Evolutionary conservation across 208 protist species (phyloP), one percentile per base, ranked within the genome.

Genomic region (Acanthamoeba triangularis): DNA sequence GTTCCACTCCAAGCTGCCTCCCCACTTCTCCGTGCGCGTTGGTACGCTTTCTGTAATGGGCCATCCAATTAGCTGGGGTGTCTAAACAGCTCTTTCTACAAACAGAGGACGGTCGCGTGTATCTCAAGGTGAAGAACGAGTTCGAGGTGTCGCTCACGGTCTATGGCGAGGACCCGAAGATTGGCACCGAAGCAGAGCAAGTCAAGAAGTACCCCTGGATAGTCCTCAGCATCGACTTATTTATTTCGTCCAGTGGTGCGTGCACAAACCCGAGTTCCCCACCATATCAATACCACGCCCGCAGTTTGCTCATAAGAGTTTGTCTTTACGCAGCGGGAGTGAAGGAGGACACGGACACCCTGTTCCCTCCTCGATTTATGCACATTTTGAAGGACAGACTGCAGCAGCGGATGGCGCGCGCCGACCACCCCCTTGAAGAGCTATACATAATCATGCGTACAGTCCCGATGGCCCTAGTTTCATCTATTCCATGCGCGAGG

Each of bases 361-460:
- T 82, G 37, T 82, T 82, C 41, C 74, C 74, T 44, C 37, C 74
- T 49, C 74, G 74, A 6, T 82, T 82, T n/a, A 82, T 82, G 74
- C 37, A 82, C 74, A 28, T 82, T 28, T 82, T 82, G 44, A 82
- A 52, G 56, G 56, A 96, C 35, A 63, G 95, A 61, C 63, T 96
- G 54, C 95, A 96, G 44, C 91, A 95, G 33, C 52, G 95, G 52
- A 93, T 96, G 84, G n/a, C 49, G 14, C 65, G 72, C n/a, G 84
- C 85, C 10, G 18, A 88, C 20, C 41, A 72, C 35, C 95, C 95
- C 28, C 44, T 96, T 25, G 61, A 88, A 54, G 95, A 96, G 67
- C n/a, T 96, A 69, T 95, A 96, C 52, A 94, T 82, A 80, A 96
- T 96, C 11, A 69, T 96, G 65, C 95, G 95, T 96, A 95, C 88